Evolutionary conservation across 2,329 filamentous ascomycete species (phyloP), one percentile per base, ranked within the genome.

Genomic region (Akanthomyces uredinophilus): DNA sequence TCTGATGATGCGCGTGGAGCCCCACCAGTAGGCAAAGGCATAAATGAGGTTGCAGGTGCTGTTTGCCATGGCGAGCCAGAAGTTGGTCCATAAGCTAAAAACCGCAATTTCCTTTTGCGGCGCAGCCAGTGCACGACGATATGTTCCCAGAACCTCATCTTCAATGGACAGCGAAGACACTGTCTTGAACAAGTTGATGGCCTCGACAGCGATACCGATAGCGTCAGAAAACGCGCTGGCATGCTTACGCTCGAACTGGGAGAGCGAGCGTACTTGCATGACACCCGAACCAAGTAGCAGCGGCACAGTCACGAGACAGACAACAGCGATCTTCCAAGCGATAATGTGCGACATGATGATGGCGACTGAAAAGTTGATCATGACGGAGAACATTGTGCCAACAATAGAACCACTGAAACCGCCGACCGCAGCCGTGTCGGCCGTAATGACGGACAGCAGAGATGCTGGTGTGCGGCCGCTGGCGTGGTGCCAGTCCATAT

Each of bases 21-120:
- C 89, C 88, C 89, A 93, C 88, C 89, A 93, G 73, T 91, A 92
- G 0, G 88, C 87, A 60, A 93, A 82, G 0, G 88, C 87, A 68
- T 92, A 90, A 29, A 91, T 84, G 56, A 90, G 79, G 68, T 88
- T 89, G 22, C 86, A 83, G 11, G 83, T 77, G 65, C 81, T 83
- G 69, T 86, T 83, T 18, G 85, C 80, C 41, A 87, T 76, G 2
- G 86, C 84, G 8, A 87, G 79, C 78, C 83, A 87, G 16, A 87
- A 70, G 69, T 85, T 87, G 44, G 81, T 81, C 65, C 78, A 77
- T 68, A 78, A 71, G 20, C 77, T 81, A 27, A 77, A 77, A n/a
- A 75, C 70, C 1, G 78, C 74, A 74, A 75, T 87, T 72, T 78
- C 87, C 55, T 83, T 80, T 2, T 83, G 81, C 3, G 83, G 82